phyloP scores from a whole-genome alignment of 23 red algal species.

The Gracilaria caudata region DNA sequence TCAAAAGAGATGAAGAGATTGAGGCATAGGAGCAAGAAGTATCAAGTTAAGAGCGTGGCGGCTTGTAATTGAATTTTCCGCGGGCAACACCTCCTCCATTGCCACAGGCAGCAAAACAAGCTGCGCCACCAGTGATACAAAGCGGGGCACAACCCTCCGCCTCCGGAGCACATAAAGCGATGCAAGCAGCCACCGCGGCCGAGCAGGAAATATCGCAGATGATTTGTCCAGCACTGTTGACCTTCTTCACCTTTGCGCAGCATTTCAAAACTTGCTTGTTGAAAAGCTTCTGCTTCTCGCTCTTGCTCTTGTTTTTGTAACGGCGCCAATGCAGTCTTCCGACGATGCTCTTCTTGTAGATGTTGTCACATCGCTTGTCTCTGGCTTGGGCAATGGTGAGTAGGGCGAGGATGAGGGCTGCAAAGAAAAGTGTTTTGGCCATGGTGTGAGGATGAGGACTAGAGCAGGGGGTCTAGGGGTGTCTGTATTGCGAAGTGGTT shows the following conservation, averaged over 20 bases:
- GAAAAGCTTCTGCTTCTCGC: neutral
- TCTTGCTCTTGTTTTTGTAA: neutral
- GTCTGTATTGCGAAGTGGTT: neutral
- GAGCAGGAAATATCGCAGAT: constrained; percentile 14
- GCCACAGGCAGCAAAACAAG: constrained; percentile 4
- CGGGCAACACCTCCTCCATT: neutral
- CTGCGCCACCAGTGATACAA: constrained; percentile 13
- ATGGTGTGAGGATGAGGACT: neutral
- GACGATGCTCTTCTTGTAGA: constrained; percentile 15
- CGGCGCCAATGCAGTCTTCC: neutral
- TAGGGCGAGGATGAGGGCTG: neutral
- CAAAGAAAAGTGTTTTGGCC: neutral
- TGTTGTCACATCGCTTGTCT: constrained; percentile 8
- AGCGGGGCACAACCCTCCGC: constrained; percentile 9
- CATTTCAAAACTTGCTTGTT: constrained; percentile 1
- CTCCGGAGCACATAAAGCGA: constrained; percentile 19
- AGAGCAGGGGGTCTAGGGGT: neutral
- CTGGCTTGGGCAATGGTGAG: constrained; percentile 1
- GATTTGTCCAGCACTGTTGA: neutral
- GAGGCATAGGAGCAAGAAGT: too few species aligned
- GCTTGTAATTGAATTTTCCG: neutral
- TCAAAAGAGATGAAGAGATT: neutral
- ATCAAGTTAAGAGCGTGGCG: neutral
- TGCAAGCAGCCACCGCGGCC: neutral
- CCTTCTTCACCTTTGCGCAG: constrained; percentile 10